Percentiles rank a stretch among this genome's conserved stretches.
phyloP scores from a whole-genome alignment of 257 asterid genomes.

The Solanum ahanhuiri region DNA sequence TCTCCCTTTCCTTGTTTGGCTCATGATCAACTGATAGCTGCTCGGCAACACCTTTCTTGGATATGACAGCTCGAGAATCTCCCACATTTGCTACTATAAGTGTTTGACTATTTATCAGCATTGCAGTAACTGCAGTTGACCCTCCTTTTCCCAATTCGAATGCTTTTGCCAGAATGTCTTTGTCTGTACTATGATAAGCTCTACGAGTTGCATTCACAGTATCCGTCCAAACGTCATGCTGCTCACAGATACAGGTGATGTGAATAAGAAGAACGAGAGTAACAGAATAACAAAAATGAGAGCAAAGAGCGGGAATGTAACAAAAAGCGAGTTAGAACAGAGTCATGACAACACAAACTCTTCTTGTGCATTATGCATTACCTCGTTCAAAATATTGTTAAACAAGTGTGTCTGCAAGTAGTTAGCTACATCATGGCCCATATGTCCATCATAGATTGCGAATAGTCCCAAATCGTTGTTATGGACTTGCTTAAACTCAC shows the following conservation, averaged over 20 bases:
- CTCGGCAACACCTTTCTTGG: slow-evolving; percentile 51
- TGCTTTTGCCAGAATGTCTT: slow-evolving; percentile 57
- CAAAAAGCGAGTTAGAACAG: neutral
- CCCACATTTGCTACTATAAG: slow-evolving; percentile 87
- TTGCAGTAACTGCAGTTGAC: slow-evolving; percentile 91
- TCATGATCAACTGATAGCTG: slow-evolving; percentile 93
- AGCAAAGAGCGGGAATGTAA: neutral
- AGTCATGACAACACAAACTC: neutral
- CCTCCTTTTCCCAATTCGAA: slow-evolving; percentile 72
- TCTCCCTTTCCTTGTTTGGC: slow-evolving; percentile 60
- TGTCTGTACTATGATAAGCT: slow-evolving; percentile 63
- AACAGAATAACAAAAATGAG: neutral
- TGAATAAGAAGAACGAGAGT: neutral
- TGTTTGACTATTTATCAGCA: slow-evolving; percentile 59
- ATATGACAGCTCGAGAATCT: slow-evolving; percentile 77
- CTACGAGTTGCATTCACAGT: slow-evolving; percentile 43
- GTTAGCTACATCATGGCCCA: slow-evolving; percentile 77
- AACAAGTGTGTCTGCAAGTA: slow-evolving; percentile 65
- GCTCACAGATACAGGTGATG: neutral
- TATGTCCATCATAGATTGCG: slow-evolving; percentile 89
- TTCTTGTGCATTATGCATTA: neutral
- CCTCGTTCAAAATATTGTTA: slow-evolving; percentile 66
- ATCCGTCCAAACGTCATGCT: slow-evolving; percentile 75
- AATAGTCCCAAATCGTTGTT: slow-evolving; percentile 70
- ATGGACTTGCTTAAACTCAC: slow-evolving; percentile 41